Evolutionary conservation across 805 yeast species (phyloP), one percentile per base, ranked within the genome.

Genomic region (Saccharomycodes ludwigii): DNA sequence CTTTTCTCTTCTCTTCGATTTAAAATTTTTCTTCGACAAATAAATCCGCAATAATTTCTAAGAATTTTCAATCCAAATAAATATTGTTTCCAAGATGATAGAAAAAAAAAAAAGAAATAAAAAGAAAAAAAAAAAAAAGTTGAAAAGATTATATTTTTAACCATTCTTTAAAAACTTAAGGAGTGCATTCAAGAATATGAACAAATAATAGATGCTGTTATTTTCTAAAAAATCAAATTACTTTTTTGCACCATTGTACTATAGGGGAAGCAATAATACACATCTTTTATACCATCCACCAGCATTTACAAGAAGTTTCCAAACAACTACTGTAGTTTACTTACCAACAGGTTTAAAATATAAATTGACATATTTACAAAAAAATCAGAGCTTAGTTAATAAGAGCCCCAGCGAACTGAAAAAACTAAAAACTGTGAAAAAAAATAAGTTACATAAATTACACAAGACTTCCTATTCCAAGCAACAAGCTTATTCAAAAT

Each of bases 391-490:
- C 14, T 25, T 37, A 5, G 10, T 44, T 6, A 36, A 29, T n/a
- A 46, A 43, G 30, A 38, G 52, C 7, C 28, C 44, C 10, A 40
- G 37, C 18, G 46, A 49, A 31, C 25, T 41, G 24, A 36, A 30
- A 8, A 40, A 40, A 22, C 6, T 35, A 8, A 33, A 37, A 4
- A 42, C 38, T 18, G 46, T 40, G 32, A 46, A 39, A 19, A 31
- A 36, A 11, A 17, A 35, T 9, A 32, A 39, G 11, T 18, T 30
- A 7, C 46, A 48, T 16, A 42, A 39, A 17, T 24, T 43, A 6
- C 40, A 46, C 6, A 50, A 51, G 30, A 40, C 40, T 2, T 41
- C 54, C 3, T 52, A 52, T 26, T 32, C 55, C 6, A 42, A 40
- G 24, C 48, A 43, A 21, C 46, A 45, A 31, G 52, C 56, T 2